A percentile compares a stretch with the other conserved stretches of the same genome.
These are phyloP conservation scores for Talaromyces adpressus DNA, from an alignment of 495 filamentous ascomycete species.

Conservation along the genomic window DNA sequence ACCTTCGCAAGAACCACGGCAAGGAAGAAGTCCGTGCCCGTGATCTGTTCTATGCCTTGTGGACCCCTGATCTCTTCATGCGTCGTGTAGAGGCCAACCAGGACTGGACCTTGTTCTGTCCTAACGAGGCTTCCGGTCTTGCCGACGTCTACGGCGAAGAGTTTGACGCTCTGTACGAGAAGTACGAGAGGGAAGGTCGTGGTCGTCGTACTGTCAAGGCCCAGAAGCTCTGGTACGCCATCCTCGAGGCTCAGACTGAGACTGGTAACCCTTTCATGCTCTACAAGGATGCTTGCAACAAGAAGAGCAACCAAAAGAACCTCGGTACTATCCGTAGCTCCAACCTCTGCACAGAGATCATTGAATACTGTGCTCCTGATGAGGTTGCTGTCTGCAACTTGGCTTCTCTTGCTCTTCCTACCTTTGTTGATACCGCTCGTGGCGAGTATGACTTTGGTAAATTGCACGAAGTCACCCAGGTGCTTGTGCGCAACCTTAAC, in stretches of 20 bases:
- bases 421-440: slow-evolving; percentile 74
- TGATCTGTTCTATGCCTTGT: slow-evolving; percentile 95
- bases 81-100: slow-evolving; percentile 94
- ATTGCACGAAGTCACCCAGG: slow-evolving; percentile 85
- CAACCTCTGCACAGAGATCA: slow-evolving; percentile 96
- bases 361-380: slow-evolving; percentile 94
- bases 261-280: slow-evolving; percentile 99
- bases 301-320: slow-evolving; percentile 99
- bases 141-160: slow-evolving; percentile 97
- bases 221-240: slow-evolving; percentile 98
- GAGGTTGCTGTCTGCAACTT: slow-evolving; percentile 99
- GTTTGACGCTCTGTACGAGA: slow-evolving; percentile 91
- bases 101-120: slow-evolving; percentile 96
- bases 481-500: slow-evolving; percentile 89
- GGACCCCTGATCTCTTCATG: slow-evolving; percentile 99
- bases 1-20: slow-evolving; percentile 97
- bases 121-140: slow-evolving; percentile 87
- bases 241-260: slow-evolving; percentile 96
- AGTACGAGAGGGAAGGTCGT: slow-evolving; percentile 84
- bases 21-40: slow-evolving; percentile 97
- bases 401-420: slow-evolving; percentile 85
- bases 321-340: slow-evolving; percentile 96
- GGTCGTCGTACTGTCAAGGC: slow-evolving; percentile 89
- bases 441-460: slow-evolving; percentile 90
- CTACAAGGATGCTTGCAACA: slow-evolving; percentile 97